phyloP scores from a whole-genome alignment of 768 basidiomycete genomes.

The Rhodotorula paludigena region DNA sequence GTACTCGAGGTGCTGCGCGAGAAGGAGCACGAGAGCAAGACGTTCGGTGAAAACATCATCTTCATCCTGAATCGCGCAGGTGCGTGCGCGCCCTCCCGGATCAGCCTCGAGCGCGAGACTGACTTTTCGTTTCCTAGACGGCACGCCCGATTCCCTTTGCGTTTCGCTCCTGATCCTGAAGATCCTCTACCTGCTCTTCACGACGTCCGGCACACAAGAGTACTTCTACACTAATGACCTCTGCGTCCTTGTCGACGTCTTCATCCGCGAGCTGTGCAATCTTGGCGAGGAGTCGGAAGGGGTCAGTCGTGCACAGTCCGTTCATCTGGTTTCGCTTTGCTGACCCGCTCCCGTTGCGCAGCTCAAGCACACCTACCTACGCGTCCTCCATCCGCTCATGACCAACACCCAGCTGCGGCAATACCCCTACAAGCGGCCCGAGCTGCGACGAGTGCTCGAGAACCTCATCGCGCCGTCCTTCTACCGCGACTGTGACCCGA shows the following conservation, averaged over 20 bases:
- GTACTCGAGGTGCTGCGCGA: constrained; percentile 76
- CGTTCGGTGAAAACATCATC: constrained; percentile 96
- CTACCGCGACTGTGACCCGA: constrained; percentile 71
- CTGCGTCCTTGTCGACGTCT: constrained; percentile 92
- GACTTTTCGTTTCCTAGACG: constrained; percentile 53
- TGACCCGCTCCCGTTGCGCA: constrained; percentile 43
- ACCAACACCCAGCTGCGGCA: constrained; percentile 84
- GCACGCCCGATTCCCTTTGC: constrained; percentile 82
- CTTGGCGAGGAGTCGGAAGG: constrained; percentile 83
- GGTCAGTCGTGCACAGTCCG: constrained; percentile 8
- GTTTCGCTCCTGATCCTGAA: constrained; percentile 93
- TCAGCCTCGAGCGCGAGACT: background rate
- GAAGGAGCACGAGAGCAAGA: constrained; percentile 79
- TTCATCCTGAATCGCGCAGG: constrained; percentile 97
- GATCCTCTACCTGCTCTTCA: constrained; percentile 88
- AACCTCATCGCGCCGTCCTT: constrained; percentile 63
- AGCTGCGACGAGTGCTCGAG: constrained; percentile 77
- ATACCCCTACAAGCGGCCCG: constrained; percentile 82
- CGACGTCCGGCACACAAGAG: constrained; percentile 83
- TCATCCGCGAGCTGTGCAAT: constrained; percentile 86
- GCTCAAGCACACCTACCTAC: constrained; percentile 93
- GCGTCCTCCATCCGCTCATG: constrained; percentile 89
- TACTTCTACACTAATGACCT: constrained; percentile 99
- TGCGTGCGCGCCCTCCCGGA: constrained; percentile 50
- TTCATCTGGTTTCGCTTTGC: background rate